These are phyloP conservation scores for Saccharomycopsis microspora DNA, from an alignment of 805 yeast genomes.

Conservation along the genomic window DNA sequence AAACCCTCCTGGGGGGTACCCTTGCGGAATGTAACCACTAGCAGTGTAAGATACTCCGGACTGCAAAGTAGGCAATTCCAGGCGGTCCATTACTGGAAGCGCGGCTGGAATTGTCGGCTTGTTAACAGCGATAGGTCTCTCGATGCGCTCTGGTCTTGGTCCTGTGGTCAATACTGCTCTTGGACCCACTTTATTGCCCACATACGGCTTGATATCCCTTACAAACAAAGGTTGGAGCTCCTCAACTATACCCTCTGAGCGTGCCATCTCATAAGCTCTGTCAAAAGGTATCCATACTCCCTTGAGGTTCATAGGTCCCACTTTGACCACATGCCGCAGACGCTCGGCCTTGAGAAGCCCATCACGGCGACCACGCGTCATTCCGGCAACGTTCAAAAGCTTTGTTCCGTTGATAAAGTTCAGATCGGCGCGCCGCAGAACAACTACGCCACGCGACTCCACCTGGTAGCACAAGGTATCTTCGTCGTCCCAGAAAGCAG, in stretches of 20 bases:
- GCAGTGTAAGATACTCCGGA: no score
- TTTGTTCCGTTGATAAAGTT: slow-evolving; percentile 83
- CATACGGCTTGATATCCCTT: slow-evolving; percentile 45
- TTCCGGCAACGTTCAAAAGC: slow-evolving; percentile 70
- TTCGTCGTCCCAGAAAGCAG: slow-evolving; percentile 89
- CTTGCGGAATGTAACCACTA: no score
- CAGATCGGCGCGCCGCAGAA: slow-evolving; percentile 75
- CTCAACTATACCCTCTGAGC: slow-evolving; percentile 64
- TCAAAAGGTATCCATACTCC: slow-evolving; percentile 90
- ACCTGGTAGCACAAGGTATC: slow-evolving; percentile 78
- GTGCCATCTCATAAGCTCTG: slow-evolving; percentile 72
- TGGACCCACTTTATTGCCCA: slow-evolving; percentile 11
- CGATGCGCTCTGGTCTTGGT: no score
- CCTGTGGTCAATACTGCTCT: background rate
- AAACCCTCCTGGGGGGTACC: no score
- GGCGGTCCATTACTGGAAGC: background rate
- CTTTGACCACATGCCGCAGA: slow-evolving; percentile 69
- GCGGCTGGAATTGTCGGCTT: background rate
- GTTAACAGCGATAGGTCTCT: no score
- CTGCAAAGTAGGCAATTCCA: no score
- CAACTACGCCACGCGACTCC: slow-evolving; percentile 70
- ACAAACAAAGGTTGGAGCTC: slow-evolving; percentile 59
- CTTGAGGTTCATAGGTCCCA: slow-evolving; percentile 79
- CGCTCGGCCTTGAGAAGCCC: slow-evolving; percentile 73
- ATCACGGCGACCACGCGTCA: slow-evolving; percentile 82